Conservation (phyloP, 2,329 filamentous ascomycete genomes). For the Chaetomium sp. region DNA sequence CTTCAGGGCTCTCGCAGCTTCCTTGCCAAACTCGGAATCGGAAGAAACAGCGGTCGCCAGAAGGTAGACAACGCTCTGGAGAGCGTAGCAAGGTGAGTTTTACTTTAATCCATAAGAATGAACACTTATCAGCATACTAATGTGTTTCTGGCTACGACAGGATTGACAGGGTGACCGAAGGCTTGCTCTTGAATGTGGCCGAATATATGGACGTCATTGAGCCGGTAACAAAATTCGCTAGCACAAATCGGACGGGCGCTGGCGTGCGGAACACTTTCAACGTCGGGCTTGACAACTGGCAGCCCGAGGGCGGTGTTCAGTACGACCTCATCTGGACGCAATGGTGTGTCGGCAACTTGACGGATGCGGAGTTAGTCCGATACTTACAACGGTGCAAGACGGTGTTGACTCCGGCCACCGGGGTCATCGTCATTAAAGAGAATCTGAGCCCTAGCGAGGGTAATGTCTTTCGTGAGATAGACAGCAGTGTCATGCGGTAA, state of each 20-base stretch:
- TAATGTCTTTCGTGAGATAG: conserved; percentile 69
- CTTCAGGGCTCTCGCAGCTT: conserved; percentile 65
- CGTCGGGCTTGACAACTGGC: conserved; percentile 68
- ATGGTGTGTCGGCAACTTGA: conserved; percentile 83
- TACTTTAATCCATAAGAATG: not conserved
- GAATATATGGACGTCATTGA: conserved; percentile 74
- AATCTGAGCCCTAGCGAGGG: conserved; percentile 54
- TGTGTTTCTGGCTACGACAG: conserved; percentile 33
- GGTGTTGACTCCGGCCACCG: conserved; percentile 32
- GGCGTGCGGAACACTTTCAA: conserved; percentile 60
- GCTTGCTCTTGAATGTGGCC: conserved; percentile 65
- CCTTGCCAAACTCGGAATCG: conserved; percentile 58
- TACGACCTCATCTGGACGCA: conserved; percentile 88
- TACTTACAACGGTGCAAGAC: conserved; percentile 59
- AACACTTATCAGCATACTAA: not conserved
- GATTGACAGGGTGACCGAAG: conserved; percentile 76
- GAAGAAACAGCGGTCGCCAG: conserved; percentile 23
- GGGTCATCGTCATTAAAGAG: conserved; percentile 71
- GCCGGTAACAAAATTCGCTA: conserved; percentile 75
- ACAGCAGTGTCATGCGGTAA: conserved; percentile 69
- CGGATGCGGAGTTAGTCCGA: conserved; percentile 61
- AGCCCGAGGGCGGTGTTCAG: conserved; percentile 34
- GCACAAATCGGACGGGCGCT: conserved; percentile 47
- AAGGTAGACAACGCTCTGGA: conserved; percentile 27
- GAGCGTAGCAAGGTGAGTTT: conserved; percentile 36